phyloP scores from a whole-genome alignment of 495 filamentous ascomycete genomes.

The Talaromyces liani region DNA sequence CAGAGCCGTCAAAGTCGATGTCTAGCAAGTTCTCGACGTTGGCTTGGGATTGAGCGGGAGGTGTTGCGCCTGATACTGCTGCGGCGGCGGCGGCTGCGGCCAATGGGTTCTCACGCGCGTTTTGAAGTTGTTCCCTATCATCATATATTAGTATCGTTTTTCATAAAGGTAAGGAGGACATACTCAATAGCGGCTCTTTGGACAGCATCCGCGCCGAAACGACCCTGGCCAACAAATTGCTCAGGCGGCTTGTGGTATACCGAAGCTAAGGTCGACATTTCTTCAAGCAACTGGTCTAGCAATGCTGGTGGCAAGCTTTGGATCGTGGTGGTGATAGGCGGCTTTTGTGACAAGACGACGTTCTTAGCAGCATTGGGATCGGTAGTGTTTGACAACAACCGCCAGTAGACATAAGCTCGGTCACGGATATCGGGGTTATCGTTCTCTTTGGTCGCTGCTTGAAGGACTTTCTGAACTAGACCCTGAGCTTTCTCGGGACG shows the following conservation, averaged over 20 bases:
- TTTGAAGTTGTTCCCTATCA: conserved; percentile 70
- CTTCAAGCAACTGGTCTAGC: conserved; percentile 76
- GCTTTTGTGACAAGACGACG: conserved; percentile 89
- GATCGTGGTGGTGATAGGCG: conserved; percentile 89
- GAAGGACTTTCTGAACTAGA: conserved; percentile 87
- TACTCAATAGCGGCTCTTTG: conserved; percentile 91
- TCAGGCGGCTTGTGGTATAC: conserved; percentile 99
- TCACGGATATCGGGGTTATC: conserved; percentile 97
- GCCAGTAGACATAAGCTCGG: conserved; percentile 97
- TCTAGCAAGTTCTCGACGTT: conserved; percentile 94
- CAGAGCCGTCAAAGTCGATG: conserved; percentile 95
- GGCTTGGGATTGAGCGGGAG: conserved; percentile 48
- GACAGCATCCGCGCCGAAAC: conserved; percentile 89
- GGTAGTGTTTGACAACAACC: conserved; percentile 73
- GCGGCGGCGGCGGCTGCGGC: conserved; percentile 74
- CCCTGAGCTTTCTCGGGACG: conserved; percentile 89
- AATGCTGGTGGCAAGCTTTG: conserved; percentile 74
- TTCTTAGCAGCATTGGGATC: conserved; percentile 82
- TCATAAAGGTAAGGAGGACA: conserved; percentile 12
- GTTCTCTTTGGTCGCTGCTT: conserved; percentile 84
- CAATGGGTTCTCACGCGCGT: conserved; percentile 88
- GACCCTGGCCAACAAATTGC: conserved; percentile 90
- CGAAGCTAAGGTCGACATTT: conserved; percentile 93
- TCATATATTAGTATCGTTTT: conserved; percentile 4
- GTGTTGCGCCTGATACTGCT: conserved; percentile 48